Conservation (phyloP, 306 rosid species). For the Castanospermum australe region DNA sequence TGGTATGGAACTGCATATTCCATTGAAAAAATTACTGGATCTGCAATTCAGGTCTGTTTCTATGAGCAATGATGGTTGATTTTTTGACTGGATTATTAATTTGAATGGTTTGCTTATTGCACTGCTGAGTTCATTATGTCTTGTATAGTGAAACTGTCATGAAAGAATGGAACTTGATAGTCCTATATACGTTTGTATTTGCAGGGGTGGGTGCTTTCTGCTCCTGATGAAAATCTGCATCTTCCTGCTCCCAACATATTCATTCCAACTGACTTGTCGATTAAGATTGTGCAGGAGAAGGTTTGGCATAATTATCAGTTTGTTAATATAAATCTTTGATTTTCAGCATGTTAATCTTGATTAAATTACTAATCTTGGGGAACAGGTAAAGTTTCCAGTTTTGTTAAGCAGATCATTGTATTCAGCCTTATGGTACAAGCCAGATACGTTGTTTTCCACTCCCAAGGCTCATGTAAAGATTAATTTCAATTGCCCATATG, state of each 20-base stretch:
- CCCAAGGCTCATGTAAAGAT: constrained; percentile 89
- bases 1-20: constrained; percentile 95
- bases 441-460: constrained; percentile 73
- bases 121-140: constrained; percentile 1
- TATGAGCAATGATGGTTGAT: neutral
- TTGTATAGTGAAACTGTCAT: neutral
- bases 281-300: constrained; percentile 58
- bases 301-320: constrained; percentile 36
- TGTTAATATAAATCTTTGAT: neutral
- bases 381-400: constrained; percentile 77
- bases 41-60: constrained; percentile 65
- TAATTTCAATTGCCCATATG: constrained; percentile 77
- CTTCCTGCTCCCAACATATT: constrained; percentile 79
- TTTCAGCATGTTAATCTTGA: constrained; percentile 10
- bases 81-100: constrained; percentile 24
- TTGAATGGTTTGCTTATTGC: constrained; percentile 18
- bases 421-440: constrained; percentile 86
- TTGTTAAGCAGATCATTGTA: constrained; percentile 65
- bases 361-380: constrained; percentile 31
- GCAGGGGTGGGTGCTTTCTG: constrained; percentile 82
- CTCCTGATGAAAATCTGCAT: constrained; percentile 71
- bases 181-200: constrained; percentile 21
- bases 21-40: constrained; percentile 54
- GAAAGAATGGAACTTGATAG: constrained; percentile 26
- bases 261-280: constrained; percentile 86